Evolutionary conservation across 371 early-diverging fungal genomes (phyloP), one percentile per base, ranked within the genome.

Genomic region (Mucor mucedo): DNA sequence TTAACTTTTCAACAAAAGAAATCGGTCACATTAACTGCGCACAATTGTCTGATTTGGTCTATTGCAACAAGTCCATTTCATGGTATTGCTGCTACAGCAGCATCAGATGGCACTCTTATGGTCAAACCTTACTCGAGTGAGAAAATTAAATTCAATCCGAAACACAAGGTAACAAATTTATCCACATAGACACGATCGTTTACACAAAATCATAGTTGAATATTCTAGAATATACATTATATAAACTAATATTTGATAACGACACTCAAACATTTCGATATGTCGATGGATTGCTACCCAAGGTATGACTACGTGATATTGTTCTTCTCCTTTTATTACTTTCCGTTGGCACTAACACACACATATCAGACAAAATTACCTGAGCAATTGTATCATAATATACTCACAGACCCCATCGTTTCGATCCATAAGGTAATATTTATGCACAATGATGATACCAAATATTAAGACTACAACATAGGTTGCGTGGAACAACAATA

Each of bases 401-500:
- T 60, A 2, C n/a, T 63, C 2, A 7, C 33, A 4, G 50, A 69
- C 35, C 69, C 59, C 21, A 40, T 42, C n/a, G 42, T 50, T 1
- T 55, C 70, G 9, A 40, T 65, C 14, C 33, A 64, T 3, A 65
- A 59, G 33, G 65, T 65, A 60, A 33, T 21, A 21, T 21, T 21
- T 21, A 21, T 21, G 21, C 21, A 21, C 21, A 21, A 21, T 21
- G 0, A 21, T 1, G 21, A 49, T 11, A 47, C 14, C 9, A 16
- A 48, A 14, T 8, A 9, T 29, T 56, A 21, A 21, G 21, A 21
- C 13, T n/a, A 52, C 42, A 4, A 21, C 21, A 27, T 44, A 73
- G 70, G 48, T 67, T 44, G 58, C 33, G 7, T 73, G 74, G 74
- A 73, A 73, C 53, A 62, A 49, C 2, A 70, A 73, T 30, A 52